These are phyloP conservation scores for Phylloporus arenicola DNA, from an alignment of 768 basidiomycete genomes.

Conservation along the genomic window DNA sequence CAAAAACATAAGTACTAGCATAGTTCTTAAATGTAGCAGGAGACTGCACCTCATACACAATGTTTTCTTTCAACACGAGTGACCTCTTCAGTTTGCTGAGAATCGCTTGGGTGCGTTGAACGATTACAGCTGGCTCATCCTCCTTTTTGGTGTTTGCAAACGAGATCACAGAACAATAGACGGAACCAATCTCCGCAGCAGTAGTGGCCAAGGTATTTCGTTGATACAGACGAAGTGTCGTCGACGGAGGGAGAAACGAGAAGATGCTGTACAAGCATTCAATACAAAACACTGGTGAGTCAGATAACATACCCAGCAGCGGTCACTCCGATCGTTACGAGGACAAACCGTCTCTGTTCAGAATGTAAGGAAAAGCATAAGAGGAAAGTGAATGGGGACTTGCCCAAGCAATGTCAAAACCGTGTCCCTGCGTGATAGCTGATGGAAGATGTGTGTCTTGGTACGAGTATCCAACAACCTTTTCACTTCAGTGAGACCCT, in stretches of 20 bases:
- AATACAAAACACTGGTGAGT: background rate
- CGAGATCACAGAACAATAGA: slow-evolving; percentile 74
- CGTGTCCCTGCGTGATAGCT: slow-evolving; percentile 52
- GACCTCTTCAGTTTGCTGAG: slow-evolving; percentile 68
- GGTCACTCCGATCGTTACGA: slow-evolving; percentile 68
- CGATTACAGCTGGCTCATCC: slow-evolving; percentile 48
- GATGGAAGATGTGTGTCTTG: slow-evolving; percentile 47
- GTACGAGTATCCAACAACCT: slow-evolving; percentile 75
- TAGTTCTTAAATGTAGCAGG: background rate
- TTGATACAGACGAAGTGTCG: slow-evolving; percentile 69
- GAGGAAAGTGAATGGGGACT: slow-evolving; percentile 6
- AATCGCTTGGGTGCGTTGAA: slow-evolving; percentile 64
- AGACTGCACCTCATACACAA: slow-evolving; percentile 54
- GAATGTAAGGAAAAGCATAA: background rate
- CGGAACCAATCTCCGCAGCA: slow-evolving; percentile 56
- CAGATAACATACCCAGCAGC: slow-evolving; percentile 60
- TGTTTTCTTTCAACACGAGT: slow-evolving; percentile 49
- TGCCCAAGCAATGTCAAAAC: slow-evolving; percentile 68
- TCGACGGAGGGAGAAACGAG: slow-evolving; percentile 64
- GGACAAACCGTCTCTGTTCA: slow-evolving; percentile 55
- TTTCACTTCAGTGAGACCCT: background rate
- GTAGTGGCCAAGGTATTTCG: slow-evolving; percentile 66
- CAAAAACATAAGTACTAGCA: background rate
- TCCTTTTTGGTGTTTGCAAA: slow-evolving; percentile 55
- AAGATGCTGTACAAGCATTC: slow-evolving; percentile 41